Evolutionary conservation across 169 alveolate genomes (phyloP), one percentile per base, ranked within the genome.

Genomic region (Cryptosporidium parvum): DNA sequence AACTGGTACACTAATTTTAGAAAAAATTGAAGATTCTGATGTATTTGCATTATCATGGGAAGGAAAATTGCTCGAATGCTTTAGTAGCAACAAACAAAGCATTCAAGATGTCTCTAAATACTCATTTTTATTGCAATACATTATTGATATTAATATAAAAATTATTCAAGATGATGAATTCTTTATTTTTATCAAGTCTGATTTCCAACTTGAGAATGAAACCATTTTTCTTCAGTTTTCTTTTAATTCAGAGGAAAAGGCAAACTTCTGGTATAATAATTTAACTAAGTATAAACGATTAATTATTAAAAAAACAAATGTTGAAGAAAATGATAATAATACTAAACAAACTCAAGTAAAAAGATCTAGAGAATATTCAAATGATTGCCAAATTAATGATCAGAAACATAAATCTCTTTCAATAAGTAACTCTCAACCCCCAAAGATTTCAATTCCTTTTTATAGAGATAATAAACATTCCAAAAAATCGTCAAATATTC

Each of bases 151-250:
- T 62, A 61, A 80, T 23, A 29, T 80, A 37, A 80, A 80, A 65
- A 18, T 31, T 6, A 45, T 80, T 44, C 71, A 53, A 56, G 75
- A 80, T 26, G 48, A 65, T 8, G 75, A 45, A n/a, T 67, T 39
- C 8, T 80, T 62, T 59, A 62, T 80, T 18, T 62, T 62, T 42
- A 65, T 80, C 12, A 80, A 80, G 62, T 59, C 89, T 16, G 89
- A 80, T 42, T 80, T 62, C 42, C 80, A 65, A 62, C 62, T 80
- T 4, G 29, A 59, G 26, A 80, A 80, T 48, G 80, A 80, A 62
- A 80, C 89, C 8, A 29, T 42, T 29, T 80, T 80, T 80, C 61
- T 80, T 14, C 89, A 80, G 21, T 62, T 80, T 80, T 80, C 89
- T 6, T 80, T 80, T 62, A 80, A 80, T 26, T n/a, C 48, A 12